These are phyloP conservation scores for Dipodascus geniculatus DNA, from an alignment of 805 yeast species.

Conservation along the genomic window DNA sequence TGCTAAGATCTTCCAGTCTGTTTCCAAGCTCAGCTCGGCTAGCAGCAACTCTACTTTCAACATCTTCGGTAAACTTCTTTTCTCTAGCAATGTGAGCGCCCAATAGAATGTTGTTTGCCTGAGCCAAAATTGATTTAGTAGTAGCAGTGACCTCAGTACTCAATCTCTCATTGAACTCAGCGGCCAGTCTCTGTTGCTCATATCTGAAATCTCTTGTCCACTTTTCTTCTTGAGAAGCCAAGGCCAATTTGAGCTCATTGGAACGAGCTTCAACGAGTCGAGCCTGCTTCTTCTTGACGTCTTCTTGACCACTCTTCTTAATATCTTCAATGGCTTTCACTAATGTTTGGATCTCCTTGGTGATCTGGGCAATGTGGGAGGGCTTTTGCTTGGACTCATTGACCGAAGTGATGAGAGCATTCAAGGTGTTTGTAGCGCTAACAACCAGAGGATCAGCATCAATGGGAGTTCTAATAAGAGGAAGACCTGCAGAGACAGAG, in stretches of 20 bases:
- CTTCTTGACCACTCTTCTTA: conserved; percentile 11
- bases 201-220: conserved; percentile 49
- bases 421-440: conserved; percentile 20
- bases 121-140: conserved; percentile 48
- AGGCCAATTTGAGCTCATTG: conserved; percentile 21
- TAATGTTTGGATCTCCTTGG: conserved; percentile 15
- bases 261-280: conserved; percentile 15
- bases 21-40: conserved; percentile 75
- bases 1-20: conserved; percentile 48
- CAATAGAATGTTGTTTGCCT: conserved; percentile 62
- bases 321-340: conserved; percentile 14
- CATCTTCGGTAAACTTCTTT: conserved; percentile 47
- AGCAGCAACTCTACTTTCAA: conserved; percentile 46
- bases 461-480: conserved; percentile 13
- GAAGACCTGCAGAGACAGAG: conserved; percentile 7
- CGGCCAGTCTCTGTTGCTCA: conserved; percentile 50
- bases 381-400: conserved; percentile 26
- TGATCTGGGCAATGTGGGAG: conserved; percentile 15
- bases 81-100: conserved; percentile 59
- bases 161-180: conserved; percentile 46
- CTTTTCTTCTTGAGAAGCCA: conserved; percentile 37
- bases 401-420: conserved; percentile 25
- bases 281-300: conserved; percentile 20
- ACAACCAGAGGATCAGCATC: conserved; percentile 15
- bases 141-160: conserved; percentile 56